Evolutionary conservation across 345 rosid species (phyloP).

Genomic region (Noccaea bulbosa): DNA sequence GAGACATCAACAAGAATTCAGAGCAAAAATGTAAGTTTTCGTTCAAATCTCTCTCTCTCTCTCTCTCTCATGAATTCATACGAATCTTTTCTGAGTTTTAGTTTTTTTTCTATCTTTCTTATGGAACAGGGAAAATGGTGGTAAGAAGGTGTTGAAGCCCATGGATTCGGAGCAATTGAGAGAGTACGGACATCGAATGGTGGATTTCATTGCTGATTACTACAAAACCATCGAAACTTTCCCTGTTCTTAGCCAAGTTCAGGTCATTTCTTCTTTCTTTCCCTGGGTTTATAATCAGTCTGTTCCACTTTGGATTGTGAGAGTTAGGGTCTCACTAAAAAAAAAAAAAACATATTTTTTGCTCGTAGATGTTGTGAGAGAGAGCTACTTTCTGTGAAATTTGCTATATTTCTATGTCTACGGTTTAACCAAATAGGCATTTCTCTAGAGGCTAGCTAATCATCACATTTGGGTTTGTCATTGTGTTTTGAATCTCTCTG

Average conservation of each 20-base stretch:
- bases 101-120: not conserved
- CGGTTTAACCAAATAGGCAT: not conserved
- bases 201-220: conserved; percentile 93
- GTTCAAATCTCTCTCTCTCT: not conserved
- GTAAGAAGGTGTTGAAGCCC: conserved; percentile 48
- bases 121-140: conserved; percentile 34
- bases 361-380: too few species aligned
- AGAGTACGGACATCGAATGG: conserved; percentile 80
- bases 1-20: not conserved
- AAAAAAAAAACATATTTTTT: not conserved
- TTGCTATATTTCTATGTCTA: not conserved
- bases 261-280: conserved; percentile 46
- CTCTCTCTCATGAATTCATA: not conserved
- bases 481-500: not conserved
- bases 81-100: not conserved
- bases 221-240: conserved; percentile 71
- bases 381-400: not conserved
- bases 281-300: not conserved
- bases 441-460: too few species aligned
- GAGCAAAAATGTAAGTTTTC: conserved; percentile 35
- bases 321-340: not conserved
- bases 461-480: not conserved
- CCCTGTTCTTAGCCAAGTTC: conserved; percentile 93
- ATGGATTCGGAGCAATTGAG: conserved; percentile 81
- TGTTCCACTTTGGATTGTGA: not conserved